Evolutionary conservation across 2,329 filamentous ascomycete genomes (phyloP).

Genomic region (Stromatinia cepivora): DNA sequence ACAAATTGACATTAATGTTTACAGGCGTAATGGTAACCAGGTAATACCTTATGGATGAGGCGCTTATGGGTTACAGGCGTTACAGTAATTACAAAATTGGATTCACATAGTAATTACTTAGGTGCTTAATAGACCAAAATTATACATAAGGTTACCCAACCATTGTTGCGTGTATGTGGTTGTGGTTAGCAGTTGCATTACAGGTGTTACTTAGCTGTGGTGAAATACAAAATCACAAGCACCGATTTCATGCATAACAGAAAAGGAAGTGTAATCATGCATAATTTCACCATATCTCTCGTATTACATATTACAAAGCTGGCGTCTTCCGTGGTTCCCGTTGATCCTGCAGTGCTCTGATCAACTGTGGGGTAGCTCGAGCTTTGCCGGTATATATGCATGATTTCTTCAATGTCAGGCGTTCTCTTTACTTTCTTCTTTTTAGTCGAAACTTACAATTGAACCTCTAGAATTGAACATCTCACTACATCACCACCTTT

Average conservation of each 20-base stretch:
- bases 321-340: background rate
- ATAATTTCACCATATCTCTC: background rate
- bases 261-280: background rate
- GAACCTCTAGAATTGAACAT: background rate
- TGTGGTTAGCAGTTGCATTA: too few relatives aligned
- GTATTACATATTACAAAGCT: background rate
- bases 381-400: too few relatives aligned
- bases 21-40: constrained; percentile 2
- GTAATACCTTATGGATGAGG: constrained; percentile 16
- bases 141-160: background rate
- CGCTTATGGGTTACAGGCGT: background rate
- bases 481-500: background rate
- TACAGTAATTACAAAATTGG: background rate
- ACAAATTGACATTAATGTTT: constrained; percentile 1
- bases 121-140: background rate
- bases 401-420: background rate
- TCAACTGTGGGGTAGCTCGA: background rate
- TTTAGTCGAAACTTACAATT: background rate
- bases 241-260: background rate
- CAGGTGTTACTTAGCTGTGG: too few relatives aligned
- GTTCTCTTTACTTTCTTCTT: background rate
- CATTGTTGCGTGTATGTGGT: background rate
- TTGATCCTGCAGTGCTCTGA: background rate
- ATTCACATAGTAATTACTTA: background rate
- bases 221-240: background rate